Percentiles rank a stretch among this genome's conserved stretches.
Evolutionary conservation across 2,329 filamentous ascomycete species (phyloP).

Genomic region (Ascochyta koolunga): DNA sequence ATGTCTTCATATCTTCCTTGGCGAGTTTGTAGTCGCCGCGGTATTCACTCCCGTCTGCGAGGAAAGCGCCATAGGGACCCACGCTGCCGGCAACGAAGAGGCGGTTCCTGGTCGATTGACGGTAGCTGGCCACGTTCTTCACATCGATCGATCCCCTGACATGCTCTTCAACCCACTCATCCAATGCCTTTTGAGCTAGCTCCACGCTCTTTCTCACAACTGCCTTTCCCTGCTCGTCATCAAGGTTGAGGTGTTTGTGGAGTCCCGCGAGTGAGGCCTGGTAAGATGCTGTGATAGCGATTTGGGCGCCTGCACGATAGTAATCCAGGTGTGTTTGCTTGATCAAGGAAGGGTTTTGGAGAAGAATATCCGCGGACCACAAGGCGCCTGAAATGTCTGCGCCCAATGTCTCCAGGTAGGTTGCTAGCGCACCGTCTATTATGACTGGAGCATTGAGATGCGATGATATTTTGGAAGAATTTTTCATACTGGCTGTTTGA

Average conservation of each 20-base stretch:
- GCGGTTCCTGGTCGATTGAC: slow-evolving; percentile 2
- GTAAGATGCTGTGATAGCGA: slow-evolving; percentile 57
- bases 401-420: slow-evolving; percentile 54
- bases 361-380: slow-evolving; percentile 54
- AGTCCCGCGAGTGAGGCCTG: slow-evolving; percentile 54
- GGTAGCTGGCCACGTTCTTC: not conserved
- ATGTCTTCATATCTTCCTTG: slow-evolving; percentile 44
- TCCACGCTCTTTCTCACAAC: slow-evolving; percentile 51
- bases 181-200: slow-evolving; percentile 48
- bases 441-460: slow-evolving; percentile 42
- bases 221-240: slow-evolving; percentile 39
- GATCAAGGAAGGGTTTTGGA: slow-evolving; percentile 50
- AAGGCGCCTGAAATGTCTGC: slow-evolving; percentile 51
- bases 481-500: slow-evolving; percentile 1
- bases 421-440: slow-evolving; percentile 56
- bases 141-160: not conserved
- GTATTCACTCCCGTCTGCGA: slow-evolving; percentile 56
- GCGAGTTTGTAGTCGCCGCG: slow-evolving; percentile 49
- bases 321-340: slow-evolving; percentile 53
- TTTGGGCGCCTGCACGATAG: slow-evolving; percentile 52
- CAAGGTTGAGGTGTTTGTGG: slow-evolving; percentile 44
- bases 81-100: slow-evolving; percentile 54
- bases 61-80: slow-evolving; percentile 56
- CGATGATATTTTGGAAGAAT: slow-evolving; percentile 15
- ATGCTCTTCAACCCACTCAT: slow-evolving; percentile 33